Evolutionary conservation across 768 basidiomycete genomes (phyloP).

Genomic region (Dacryopinax primogenitus): DNA sequence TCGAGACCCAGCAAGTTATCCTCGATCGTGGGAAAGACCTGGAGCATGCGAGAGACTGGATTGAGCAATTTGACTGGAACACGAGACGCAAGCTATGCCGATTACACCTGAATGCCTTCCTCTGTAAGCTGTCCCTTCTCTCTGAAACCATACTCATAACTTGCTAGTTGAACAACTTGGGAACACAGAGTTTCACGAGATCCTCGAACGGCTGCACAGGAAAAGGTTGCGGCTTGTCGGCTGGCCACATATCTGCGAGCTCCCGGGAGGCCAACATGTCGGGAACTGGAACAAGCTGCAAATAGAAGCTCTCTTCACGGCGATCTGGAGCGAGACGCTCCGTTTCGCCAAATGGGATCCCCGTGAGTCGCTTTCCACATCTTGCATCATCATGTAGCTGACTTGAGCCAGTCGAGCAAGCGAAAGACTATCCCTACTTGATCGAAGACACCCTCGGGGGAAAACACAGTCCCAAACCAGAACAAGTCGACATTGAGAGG

Average conservation of each 20-base stretch:
- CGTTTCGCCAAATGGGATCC: background rate
- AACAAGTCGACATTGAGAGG: background rate
- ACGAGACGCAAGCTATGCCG: constrained; percentile 1
- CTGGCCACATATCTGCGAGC: background rate
- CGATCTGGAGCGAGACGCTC: background rate
- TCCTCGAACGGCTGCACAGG: constrained; percentile 1
- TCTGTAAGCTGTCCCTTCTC: background rate
- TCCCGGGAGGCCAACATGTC: constrained; percentile 1
- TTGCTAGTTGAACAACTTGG: background rate
- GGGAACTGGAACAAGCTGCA: constrained; percentile 7
- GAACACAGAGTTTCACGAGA: constrained; percentile 1
- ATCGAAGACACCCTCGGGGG: background rate
- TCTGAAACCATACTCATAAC: background rate
- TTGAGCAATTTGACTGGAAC: constrained; percentile 1
- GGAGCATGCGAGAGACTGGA: background rate
- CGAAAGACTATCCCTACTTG: background rate
- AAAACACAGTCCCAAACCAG: background rate
- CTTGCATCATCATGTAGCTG: background rate
- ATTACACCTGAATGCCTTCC: background rate
- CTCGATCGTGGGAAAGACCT: constrained; percentile 20
- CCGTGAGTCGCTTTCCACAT: background rate
- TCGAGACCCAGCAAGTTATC: constrained; percentile 27
- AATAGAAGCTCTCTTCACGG: background rate
- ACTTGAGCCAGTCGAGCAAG: background rate
- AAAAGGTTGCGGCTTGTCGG: background rate